Evolutionary conservation across 2,329 filamentous ascomycete species (phyloP), one percentile per base, ranked within the genome.

Genomic region (Ascochyta clinopodiicola): DNA sequence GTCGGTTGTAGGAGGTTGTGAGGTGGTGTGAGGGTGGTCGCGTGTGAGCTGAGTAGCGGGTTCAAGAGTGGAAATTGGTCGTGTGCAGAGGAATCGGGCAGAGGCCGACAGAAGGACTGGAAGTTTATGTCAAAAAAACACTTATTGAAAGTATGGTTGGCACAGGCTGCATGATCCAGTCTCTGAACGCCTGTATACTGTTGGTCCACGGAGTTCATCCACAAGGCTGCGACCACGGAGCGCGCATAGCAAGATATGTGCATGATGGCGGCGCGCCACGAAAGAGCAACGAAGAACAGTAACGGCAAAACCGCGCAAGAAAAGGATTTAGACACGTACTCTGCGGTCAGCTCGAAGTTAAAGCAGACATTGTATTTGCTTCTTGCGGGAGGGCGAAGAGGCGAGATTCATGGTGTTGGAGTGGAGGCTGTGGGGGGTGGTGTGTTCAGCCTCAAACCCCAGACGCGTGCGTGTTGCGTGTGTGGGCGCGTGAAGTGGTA

Each of bases 341-440:
- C 63, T 58, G 66, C 61, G 52, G 57, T 68, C 62, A 69, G 56
- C 54, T 63, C 39, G 48, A 54, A 53, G 52, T 66, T 61, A 68
- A 59, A 69, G 65, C 50, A 66, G 54, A 64, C 67, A 69, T 69
- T 43, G 60, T 64, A 57, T 56, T 46, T 56, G 62, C 63, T 63
- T 67, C 60, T 68, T 68, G 65, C 62, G 59, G 46, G 52, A 52
- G 57, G 48, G 62, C 62, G 60, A 64, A 61, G 60, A 64, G 65
- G 64, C 62, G 55, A 67, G 61, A 53, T 63, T 61, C 67, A 69
- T 69, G 19, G 45, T 57, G 58, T 55, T 50, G 25, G 48, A 19
- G 34, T 42, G 48, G 21, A 19, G 17, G 21, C 22, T 31, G 39
- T 59, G 36, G 49, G 52, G 56, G 60, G 50, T 46, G 51, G 44